Evolutionary conservation across 2,329 filamentous ascomycete genomes (phyloP).

Genomic region (Rutstroemia sp.): DNA sequence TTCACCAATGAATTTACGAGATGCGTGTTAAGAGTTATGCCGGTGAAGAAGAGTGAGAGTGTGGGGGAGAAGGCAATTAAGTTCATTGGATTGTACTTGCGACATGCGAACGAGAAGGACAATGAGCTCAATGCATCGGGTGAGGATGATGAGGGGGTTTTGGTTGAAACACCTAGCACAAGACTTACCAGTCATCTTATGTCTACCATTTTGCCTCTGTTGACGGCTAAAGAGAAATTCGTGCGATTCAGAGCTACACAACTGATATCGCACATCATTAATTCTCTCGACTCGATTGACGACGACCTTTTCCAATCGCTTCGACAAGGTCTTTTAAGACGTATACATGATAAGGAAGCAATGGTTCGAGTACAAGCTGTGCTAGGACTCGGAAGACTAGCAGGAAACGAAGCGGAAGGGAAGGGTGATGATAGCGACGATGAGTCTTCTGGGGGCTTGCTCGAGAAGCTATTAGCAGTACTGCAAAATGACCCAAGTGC

Average conservation of each 20-base stretch:
- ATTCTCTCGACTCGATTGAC: constrained; percentile 85
- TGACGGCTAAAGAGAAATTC: constrained; percentile 84
- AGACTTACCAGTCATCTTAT: constrained; percentile 71
- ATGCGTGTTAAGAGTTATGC: constrained; percentile 74
- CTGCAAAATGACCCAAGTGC: constrained; percentile 91
- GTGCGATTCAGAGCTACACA: constrained; percentile 87
- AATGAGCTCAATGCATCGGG: constrained; percentile 55
- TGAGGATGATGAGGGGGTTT: constrained; percentile 60
- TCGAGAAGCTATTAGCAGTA: constrained; percentile 79
- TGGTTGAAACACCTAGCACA: constrained; percentile 77
- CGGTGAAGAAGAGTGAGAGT: constrained; percentile 84
- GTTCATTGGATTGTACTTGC: constrained; percentile 83
- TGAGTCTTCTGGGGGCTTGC: constrained; percentile 59
- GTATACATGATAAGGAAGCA: constrained; percentile 88
- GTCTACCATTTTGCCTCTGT: constrained; percentile 63
- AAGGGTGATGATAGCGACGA: constrained; percentile 64
- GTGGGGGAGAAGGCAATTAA: constrained; percentile 80
- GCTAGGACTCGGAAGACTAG: constrained; percentile 77
- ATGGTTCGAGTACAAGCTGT: constrained; percentile 90
- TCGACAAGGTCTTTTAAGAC: constrained; percentile 69
- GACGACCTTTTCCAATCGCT: constrained; percentile 84
- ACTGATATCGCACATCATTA: constrained; percentile 83
- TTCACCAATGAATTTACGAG: constrained; percentile 83
- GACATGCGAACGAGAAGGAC: constrained; percentile 63
- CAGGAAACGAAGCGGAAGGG: constrained; percentile 68